A percentile compares a stretch with the other conserved stretches of the same genome.
Conservation (phyloP, 2,329 filamentous ascomycete species). For the Xylariaceae sp. region DNA sequence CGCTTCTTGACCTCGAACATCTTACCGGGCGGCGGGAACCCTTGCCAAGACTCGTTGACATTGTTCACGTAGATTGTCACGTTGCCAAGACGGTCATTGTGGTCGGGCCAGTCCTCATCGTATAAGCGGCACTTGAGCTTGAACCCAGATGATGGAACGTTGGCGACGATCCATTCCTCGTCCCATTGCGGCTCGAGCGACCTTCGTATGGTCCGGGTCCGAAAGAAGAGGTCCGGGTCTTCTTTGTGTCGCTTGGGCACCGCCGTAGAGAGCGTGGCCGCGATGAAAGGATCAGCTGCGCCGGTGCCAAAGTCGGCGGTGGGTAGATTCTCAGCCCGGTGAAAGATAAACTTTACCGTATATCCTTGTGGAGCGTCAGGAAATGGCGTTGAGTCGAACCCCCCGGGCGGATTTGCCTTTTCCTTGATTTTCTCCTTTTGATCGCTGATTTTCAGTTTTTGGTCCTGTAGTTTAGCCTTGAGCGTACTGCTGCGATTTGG, state of each 20-base stretch:
- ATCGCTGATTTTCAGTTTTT: conserved; percentile 30
- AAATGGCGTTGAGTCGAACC: conserved; percentile 76
- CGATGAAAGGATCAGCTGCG: conserved; percentile 80
- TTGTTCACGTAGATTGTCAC: conserved; percentile 66
- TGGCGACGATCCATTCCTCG: conserved; percentile 82
- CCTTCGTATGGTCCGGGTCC: conserved; percentile 72
- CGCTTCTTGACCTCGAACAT: conserved; percentile 76
- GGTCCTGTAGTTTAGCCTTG: conserved; percentile 34
- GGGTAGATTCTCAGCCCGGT: conserved; percentile 76
- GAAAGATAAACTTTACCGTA: conserved; percentile 81
- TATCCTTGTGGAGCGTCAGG: conserved; percentile 74
- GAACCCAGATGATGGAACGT: conserved; percentile 79
- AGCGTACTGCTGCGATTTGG: conserved; percentile 22
- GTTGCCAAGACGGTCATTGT: conserved; percentile 85
- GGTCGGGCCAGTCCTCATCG: conserved; percentile 84
- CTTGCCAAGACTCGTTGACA: conserved; percentile 65
- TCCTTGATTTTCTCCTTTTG: conserved; percentile 39
- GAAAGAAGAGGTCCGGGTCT: conserved; percentile 70
- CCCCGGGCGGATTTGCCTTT: conserved; percentile 62
- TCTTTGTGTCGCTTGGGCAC: conserved; percentile 80
- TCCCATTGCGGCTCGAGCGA: conserved; percentile 78
- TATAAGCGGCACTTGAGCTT: conserved; percentile 81
- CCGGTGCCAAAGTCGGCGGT: conserved; percentile 74
- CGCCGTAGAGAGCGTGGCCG: conserved; percentile 69
- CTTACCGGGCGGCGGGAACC: conserved; percentile 58